Conservation (phyloP, 1,284 basidiomycete species). For the Malassezia sympodialis region DNA sequence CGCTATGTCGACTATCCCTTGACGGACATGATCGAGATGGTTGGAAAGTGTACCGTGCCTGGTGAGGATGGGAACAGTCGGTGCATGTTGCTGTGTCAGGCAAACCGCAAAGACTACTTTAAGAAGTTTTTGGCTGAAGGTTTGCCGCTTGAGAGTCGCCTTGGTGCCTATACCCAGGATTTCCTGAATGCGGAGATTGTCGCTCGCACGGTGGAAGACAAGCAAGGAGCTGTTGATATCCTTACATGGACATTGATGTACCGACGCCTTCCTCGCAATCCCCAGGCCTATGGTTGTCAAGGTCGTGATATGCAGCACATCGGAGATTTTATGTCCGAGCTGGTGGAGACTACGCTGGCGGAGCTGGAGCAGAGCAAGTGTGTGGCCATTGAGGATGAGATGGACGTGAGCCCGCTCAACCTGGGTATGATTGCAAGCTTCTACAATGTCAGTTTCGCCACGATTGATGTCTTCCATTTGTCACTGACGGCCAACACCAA, state of each 20-base stretch:
- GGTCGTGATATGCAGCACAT: slow-evolving; percentile 40
- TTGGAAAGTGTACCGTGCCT: slow-evolving; percentile 80
- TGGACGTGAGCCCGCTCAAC: slow-evolving; percentile 51
- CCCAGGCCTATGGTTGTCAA: slow-evolving; percentile 46
- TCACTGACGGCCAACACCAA: slow-evolving; percentile 96
- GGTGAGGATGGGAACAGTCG: slow-evolving; percentile 61
- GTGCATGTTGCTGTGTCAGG: slow-evolving; percentile 91
- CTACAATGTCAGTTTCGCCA: slow-evolving; percentile 66
- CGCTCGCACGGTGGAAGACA: slow-evolving; percentile 82
- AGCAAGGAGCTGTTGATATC: slow-evolving; percentile 56
- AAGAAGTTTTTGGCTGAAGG: slow-evolving; percentile 97
- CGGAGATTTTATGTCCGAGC: slow-evolving; percentile 61
- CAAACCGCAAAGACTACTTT: slow-evolving; percentile 89
- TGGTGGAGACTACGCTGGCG: slow-evolving; percentile 83
- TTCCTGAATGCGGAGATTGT: slow-evolving; percentile 98
- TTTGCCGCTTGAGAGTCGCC: slow-evolving; percentile 80
- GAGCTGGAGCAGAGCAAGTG: slow-evolving; percentile 91
- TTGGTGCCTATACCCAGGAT: slow-evolving; percentile 61
- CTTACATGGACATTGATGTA: slow-evolving; percentile 94
- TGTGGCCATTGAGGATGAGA: slow-evolving; percentile 67
- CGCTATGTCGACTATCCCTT: slow-evolving; percentile 96
- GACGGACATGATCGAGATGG: slow-evolving; percentile 96
- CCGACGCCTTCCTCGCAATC: slow-evolving; percentile 84
- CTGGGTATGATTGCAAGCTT: slow-evolving; percentile 52
- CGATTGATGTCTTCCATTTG: slow-evolving; percentile 88